phyloP scores from a whole-genome alignment of 495 filamentous ascomycete genomes.

The Penicillium coffeae region DNA sequence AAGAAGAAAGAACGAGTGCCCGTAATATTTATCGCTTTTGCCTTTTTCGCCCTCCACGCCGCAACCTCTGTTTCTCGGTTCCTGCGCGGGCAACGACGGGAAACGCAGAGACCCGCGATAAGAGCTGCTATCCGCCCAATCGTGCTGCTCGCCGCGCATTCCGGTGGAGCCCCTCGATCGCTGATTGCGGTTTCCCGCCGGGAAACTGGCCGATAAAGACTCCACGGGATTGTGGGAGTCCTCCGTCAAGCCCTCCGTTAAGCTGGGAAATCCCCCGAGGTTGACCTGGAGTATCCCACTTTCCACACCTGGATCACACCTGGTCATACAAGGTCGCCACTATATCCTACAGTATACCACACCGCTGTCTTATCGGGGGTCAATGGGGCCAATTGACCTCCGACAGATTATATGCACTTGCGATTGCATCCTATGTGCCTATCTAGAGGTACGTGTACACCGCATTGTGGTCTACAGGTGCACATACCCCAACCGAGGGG shows the following conservation, averaged over 20 bases:
- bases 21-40: background rate
- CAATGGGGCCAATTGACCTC: no score
- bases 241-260: no score
- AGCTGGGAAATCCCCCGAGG: background rate
- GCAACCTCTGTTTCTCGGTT: background rate
- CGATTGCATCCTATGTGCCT: no score
- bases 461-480: no score
- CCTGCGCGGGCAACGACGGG: background rate
- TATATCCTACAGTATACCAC: no score
- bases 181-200: slow-evolving; percentile 6
- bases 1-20: background rate
- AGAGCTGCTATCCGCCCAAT: slow-evolving; percentile 5
- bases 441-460: no score
- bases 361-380: no score
- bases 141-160: background rate
- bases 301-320: no score
- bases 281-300: no score
- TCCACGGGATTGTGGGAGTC: slow-evolving; percentile 3
- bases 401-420: no score
- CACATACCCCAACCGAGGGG: no score
- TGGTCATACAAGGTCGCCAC: no score
- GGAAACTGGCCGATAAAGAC: slow-evolving; percentile 16
- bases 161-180: background rate
- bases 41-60: background rate
- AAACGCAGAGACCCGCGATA: slow-evolving; percentile 2